Percentiles rank a stretch among this genome's conserved stretches.
Evolutionary conservation across 2,329 filamentous ascomycete species (phyloP).

Genomic region (Alternaria panax): DNA sequence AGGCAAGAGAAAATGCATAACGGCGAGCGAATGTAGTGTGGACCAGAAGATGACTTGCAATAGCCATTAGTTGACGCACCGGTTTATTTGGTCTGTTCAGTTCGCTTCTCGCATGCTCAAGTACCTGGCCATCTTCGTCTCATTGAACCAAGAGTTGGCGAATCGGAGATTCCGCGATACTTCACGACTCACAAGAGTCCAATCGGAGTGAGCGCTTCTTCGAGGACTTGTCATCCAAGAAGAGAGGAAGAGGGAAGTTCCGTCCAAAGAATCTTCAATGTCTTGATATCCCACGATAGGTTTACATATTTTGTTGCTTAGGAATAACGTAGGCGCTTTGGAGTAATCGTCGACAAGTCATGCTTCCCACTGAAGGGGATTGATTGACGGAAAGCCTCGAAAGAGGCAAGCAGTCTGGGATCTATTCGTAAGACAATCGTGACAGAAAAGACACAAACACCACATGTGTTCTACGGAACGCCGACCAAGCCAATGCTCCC

Average conservation of each 20-base stretch:
- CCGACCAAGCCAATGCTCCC: constrained; percentile 20
- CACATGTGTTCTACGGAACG: constrained; percentile 14
- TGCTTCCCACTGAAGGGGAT: background rate
- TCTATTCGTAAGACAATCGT: constrained; percentile 16
- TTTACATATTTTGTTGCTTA: background rate
- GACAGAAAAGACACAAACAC: constrained; percentile 12
- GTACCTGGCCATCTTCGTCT: background rate
- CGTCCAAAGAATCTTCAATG: background rate
- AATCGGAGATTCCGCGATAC: too few relatives aligned
- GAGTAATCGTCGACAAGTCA: background rate
- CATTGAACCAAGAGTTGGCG: background rate
- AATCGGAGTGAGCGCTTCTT: background rate
- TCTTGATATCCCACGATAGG: background rate
- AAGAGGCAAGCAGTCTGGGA: constrained; percentile 13
- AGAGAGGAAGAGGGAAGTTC: background rate
- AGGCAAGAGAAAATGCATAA: too few relatives aligned
- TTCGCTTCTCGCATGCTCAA: background rate
- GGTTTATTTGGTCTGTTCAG: background rate
- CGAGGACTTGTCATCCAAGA: background rate
- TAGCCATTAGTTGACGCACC: too few relatives aligned
- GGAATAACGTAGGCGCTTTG: background rate
- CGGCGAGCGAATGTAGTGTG: too few relatives aligned
- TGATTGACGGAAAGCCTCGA: background rate
- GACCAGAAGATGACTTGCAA: too few relatives aligned
- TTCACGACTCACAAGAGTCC: too few relatives aligned